These are phyloP conservation scores for Hsuehochloa calcarea DNA, from an alignment of 176 grass and related monocot species.

Conservation along the genomic window DNA sequence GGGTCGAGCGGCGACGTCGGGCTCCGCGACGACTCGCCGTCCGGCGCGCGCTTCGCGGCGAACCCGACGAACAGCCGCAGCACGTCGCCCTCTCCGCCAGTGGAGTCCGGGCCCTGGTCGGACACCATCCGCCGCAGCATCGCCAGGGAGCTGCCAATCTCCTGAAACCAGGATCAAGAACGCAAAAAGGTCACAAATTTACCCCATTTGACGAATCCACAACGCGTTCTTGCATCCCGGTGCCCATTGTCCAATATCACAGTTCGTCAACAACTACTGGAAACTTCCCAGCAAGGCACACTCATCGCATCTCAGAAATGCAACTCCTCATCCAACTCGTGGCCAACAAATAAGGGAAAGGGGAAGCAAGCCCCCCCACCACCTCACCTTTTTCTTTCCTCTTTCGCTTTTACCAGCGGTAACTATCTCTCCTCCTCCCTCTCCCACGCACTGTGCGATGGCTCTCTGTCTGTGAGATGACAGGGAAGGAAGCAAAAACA, in stretches of 20 bases:
- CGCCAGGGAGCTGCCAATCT: background rate
- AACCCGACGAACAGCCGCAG: conserved; percentile 70
- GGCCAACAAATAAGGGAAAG: conserved; percentile 25
- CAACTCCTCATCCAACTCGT: background rate
- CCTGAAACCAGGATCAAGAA: conserved; percentile 36
- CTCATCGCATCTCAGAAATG: conserved; percentile 6
- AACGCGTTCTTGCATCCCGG: background rate
- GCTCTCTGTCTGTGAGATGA: background rate
- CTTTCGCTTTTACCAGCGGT: background rate
- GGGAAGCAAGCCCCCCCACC: background rate
- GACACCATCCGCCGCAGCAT: conserved; percentile 69
- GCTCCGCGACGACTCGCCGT: conserved; percentile 62
- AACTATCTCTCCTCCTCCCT: background rate
- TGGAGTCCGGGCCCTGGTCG: conserved; percentile 34
- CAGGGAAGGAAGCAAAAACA: background rate
- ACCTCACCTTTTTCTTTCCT: conserved; percentile 23
- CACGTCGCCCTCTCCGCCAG: conserved; percentile 33
- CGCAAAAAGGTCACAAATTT: conserved; percentile 5
- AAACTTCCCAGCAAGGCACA: background rate
- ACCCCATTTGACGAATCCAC: background rate
- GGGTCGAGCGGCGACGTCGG: conserved; percentile 87
- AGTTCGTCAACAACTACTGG: background rate
- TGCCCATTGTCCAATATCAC: background rate
- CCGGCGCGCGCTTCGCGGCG: conserved; percentile 48
- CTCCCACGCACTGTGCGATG: conserved; percentile 18